phyloP scores from a whole-genome alignment of 2,329 filamentous ascomycete genomes.

The Aureobasidium pullulans region DNA sequence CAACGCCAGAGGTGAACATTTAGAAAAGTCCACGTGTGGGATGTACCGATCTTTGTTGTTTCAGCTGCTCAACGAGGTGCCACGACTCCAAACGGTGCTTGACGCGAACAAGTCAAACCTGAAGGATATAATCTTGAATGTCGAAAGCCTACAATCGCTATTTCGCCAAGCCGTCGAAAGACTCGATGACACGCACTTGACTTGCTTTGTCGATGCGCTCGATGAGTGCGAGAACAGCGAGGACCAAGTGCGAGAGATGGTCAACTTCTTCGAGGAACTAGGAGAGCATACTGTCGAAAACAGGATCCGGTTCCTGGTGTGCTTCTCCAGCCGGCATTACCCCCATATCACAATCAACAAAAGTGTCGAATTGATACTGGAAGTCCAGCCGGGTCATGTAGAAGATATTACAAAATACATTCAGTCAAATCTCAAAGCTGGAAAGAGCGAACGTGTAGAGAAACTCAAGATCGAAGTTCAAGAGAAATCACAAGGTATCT shows the following conservation, averaged over 20 bases:
- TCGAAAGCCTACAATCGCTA: neutral
- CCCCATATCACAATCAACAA: conserved; percentile 33
- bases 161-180: neutral
- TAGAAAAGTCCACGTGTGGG: neutral
- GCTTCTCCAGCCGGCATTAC: conserved; percentile 44
- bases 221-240: conserved; percentile 41
- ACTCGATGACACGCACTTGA: conserved; percentile 18
- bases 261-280: conserved; percentile 37
- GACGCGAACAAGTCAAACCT: no score
- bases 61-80: neutral
- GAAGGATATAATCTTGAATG: no score
- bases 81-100: no score
- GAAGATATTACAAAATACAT: conserved; percentile 22
- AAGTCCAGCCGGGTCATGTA: conserved; percentile 29
- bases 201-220: conserved; percentile 36
- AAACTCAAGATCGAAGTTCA: neutral
- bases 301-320: conserved; percentile 26
- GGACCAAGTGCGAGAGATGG: conserved; percentile 35
- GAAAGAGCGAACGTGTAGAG: neutral
- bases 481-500: neutral
- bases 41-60: neutral
- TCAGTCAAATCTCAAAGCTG: neutral
- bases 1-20: neutral
- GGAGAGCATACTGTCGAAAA: conserved; percentile 22
- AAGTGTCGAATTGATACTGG: conserved; percentile 27